Evolutionary conservation across 768 basidiomycete species (phyloP).

Genomic region (Calocybe cyanea): DNA sequence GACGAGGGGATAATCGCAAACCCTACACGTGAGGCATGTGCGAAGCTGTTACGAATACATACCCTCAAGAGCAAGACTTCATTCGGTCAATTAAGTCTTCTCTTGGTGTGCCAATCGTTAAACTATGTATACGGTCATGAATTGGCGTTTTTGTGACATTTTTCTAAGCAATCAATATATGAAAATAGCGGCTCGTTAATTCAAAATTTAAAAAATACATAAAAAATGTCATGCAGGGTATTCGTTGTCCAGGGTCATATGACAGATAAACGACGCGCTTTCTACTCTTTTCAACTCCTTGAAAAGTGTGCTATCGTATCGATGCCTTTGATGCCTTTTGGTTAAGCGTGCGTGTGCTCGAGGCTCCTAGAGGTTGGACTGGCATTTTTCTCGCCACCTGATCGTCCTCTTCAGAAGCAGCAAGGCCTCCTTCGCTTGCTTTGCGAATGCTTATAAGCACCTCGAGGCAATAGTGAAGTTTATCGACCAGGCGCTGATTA

Average conservation of each 20-base stretch:
- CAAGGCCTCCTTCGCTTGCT: slow-evolving; percentile 42
- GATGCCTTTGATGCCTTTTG: slow-evolving; percentile 15
- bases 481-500: slow-evolving; percentile 63
- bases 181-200: not conserved
- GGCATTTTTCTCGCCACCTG: not conserved
- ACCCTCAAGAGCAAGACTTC: no score
- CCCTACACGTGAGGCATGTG: no score
- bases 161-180: no score
- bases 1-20: no score
- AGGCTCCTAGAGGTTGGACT: not conserved
- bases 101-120: no score
- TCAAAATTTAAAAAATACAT: not conserved
- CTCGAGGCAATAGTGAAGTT: slow-evolving; percentile 85
- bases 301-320: slow-evolving; percentile 11
- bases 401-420: slow-evolving; percentile 22
- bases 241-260: not conserved
- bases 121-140: no score
- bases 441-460: slow-evolving; percentile 69
- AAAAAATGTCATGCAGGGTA: slow-evolving; percentile 1
- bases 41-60: no score
- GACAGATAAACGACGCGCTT: no score
- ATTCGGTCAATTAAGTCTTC: no score
- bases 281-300: no score
- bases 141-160: no score
- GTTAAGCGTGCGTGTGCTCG: slow-evolving; percentile 6